Evolutionary conservation across 2,329 filamentous ascomycete genomes (phyloP), one percentile per base, ranked within the genome.

Genomic region (Phoma sp.): DNA sequence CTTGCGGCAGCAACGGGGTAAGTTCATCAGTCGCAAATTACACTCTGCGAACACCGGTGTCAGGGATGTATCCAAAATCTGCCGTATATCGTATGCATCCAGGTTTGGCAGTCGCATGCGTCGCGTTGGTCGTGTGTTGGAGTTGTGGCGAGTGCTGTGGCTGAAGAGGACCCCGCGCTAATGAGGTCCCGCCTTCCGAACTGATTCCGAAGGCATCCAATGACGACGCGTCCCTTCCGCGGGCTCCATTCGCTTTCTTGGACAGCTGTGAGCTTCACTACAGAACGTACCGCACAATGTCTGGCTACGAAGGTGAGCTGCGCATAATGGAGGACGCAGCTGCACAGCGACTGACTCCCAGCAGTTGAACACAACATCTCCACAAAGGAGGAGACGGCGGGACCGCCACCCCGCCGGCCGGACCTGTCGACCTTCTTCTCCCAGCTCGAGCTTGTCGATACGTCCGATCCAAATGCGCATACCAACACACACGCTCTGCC

Each of bases 401-500:
- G 68, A 57, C 74, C 74, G 15, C 73, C 74, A 28, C 74, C 76
- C 47, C 84, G 84, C 59, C 82, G 85, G 45, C 86, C 86, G 23
- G 86, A 88, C 69, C 81, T 88, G 33, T 85, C 82, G 33, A 86
- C 84, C 64, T 88, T 88, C 78, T 87, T 87, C 76, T 80, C 81
- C 52, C 82, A 83, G 37, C 82, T 88, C 55, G 83, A 87, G 63
- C 81, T 85, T 51, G 76, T 81, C 25, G 80, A 82, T 56, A 84
- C 82, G 7, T 82, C 80, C 25, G 79, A 82, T 66, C 73, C 77
- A 6, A 72, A 76, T 50, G 65, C 74, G 38, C 82, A 81, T 36
- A 78, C 80, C 47, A 83, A 87, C 64, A 76, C 77, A n/a, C 75
- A 87, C 70, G 83, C 85, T 1, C 70, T 85, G 0, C 86, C 86